Conservation (phyloP, 352 stramenopile genomes). For the Peronospora tabacina region DNA sequence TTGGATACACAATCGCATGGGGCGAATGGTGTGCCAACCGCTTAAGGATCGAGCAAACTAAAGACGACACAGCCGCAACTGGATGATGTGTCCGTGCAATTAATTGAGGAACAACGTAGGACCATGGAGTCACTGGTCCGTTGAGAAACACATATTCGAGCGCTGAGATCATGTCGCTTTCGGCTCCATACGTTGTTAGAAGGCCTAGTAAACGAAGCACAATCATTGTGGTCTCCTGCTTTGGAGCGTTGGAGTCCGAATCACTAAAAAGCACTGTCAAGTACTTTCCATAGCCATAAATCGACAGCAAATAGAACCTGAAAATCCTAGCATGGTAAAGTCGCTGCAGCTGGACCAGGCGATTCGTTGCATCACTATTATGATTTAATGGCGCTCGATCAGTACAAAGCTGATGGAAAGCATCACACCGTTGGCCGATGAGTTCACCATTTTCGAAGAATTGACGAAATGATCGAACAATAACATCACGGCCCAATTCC, state of each 20-base stretch:
- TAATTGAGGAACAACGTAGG: conserved; percentile 61
- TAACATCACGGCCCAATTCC: conserved; percentile 24
- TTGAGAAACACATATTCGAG: conserved; percentile 39
- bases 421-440: conserved; percentile 28
- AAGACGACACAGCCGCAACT: conserved; percentile 33
- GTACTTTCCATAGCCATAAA: conserved; percentile 38
- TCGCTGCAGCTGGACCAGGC: conserved; percentile 32
- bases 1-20: conserved; percentile 67
- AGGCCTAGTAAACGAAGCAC: conserved; percentile 57
- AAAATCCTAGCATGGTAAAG: conserved; percentile 30
- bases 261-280: conserved; percentile 15
- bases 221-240: conserved; percentile 40
- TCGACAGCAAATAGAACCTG: conserved; percentile 33
- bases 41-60: conserved; percentile 53
- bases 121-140: conserved; percentile 56
- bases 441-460: conserved; percentile 47
- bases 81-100: conserved; percentile 60
- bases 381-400: conserved; percentile 8
- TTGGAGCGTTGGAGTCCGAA: conserved; percentile 2
- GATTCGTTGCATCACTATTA: conserved; percentile 16
- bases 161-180: conserved; percentile 32
- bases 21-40: conserved; percentile 55
- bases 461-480: conserved; percentile 40
- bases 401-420: conserved; percentile 31
- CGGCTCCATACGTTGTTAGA: conserved; percentile 52